Percentiles rank a stretch among this genome's conserved stretches.
Conservation (phyloP, 2,329 filamentous ascomycete species). For the Aspergillus candidus region DNA sequence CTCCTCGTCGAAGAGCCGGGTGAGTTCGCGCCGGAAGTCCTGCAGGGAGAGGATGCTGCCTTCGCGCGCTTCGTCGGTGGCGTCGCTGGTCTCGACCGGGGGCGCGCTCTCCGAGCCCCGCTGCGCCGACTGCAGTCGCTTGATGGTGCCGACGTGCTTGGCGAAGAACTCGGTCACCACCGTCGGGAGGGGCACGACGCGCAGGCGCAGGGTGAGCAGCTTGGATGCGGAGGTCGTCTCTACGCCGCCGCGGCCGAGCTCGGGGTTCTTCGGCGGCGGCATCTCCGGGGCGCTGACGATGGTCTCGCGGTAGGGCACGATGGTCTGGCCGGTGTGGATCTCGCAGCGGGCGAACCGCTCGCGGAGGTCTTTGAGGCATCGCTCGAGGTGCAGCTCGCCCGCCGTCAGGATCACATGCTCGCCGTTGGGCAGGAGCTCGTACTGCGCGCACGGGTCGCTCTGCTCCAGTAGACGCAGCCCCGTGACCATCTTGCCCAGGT, state of each 20-base stretch:
- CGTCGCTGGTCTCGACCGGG: conserved; percentile 43
- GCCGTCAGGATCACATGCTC: conserved; percentile 94
- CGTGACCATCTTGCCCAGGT: conserved; percentile 90
- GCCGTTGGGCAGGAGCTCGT: conserved; percentile 85
- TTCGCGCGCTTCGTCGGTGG: conserved; percentile 49
- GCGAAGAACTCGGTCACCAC: conserved; percentile 78
- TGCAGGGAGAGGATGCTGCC: conserved; percentile 60
- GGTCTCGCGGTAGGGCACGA: conserved; percentile 92
- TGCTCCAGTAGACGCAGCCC: conserved; percentile 84
- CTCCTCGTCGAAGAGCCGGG: conserved; percentile 56
- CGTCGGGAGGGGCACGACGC: conserved; percentile 70
- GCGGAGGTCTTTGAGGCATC: conserved; percentile 85
- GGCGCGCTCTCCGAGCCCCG: conserved; percentile 45
- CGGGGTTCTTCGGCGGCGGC: conserved; percentile 78
- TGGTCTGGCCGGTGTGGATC: conserved; percentile 86
- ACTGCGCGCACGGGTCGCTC: conserved; percentile 91
- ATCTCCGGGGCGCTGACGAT: conserved; percentile 86
- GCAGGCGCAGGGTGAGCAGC: conserved; percentile 69
- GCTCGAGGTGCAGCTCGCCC: conserved; percentile 87
- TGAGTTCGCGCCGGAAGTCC: conserved; percentile 72
- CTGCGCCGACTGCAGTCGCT: conserved; percentile 67
- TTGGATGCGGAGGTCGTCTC: conserved; percentile 74
- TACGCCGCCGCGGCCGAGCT: conserved; percentile 76
- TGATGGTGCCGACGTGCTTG: conserved; percentile 74
- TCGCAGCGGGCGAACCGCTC: conserved; percentile 92